Conservation (phyloP, 2,329 filamentous ascomycete species). For the Chaetoscypha palmicola region DNA sequence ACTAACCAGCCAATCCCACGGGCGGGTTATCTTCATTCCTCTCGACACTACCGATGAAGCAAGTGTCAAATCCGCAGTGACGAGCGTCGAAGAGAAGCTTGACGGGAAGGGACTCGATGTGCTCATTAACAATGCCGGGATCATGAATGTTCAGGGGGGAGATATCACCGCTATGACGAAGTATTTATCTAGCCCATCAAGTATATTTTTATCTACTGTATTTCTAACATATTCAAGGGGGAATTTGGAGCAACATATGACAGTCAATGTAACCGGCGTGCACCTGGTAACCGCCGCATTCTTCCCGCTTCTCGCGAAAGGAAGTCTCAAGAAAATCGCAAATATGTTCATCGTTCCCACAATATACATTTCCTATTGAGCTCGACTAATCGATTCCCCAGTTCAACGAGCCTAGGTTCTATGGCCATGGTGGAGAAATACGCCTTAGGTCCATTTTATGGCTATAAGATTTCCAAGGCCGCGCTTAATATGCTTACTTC, state of each 20-base stretch:
- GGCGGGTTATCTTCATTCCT: conserved; percentile 32
- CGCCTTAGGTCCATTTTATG: background rate
- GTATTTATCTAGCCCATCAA: no score
- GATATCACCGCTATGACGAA: background rate
- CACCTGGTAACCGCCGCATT: conserved; percentile 34
- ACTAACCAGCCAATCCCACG: conserved; percentile 30
- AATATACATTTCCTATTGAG: no score
- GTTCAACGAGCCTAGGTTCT: background rate
- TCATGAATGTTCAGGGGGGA: background rate
- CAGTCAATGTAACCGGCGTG: conserved; percentile 33
- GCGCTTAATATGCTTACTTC: background rate
- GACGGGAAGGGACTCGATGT: conserved; percentile 37
- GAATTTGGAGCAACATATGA: conserved; percentile 29
- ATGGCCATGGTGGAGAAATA: background rate
- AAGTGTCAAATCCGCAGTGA: conserved; percentile 32
- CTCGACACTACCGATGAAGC: conserved; percentile 33
- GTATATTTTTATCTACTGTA: background rate
- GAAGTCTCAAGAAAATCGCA: conserved; percentile 13
- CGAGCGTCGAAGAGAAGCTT: conserved; percentile 30
- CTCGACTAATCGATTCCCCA: background rate
- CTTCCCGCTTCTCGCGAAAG: conserved; percentile 15
- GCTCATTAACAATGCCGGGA: conserved; percentile 35
- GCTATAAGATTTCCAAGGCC: background rate
- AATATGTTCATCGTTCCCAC: no score
- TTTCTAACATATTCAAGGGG: conserved; percentile 7